Evolutionary conservation across 345 rosid species (phyloP), one percentile per base, ranked within the genome.

Genomic region (Murraya koenigii): DNA sequence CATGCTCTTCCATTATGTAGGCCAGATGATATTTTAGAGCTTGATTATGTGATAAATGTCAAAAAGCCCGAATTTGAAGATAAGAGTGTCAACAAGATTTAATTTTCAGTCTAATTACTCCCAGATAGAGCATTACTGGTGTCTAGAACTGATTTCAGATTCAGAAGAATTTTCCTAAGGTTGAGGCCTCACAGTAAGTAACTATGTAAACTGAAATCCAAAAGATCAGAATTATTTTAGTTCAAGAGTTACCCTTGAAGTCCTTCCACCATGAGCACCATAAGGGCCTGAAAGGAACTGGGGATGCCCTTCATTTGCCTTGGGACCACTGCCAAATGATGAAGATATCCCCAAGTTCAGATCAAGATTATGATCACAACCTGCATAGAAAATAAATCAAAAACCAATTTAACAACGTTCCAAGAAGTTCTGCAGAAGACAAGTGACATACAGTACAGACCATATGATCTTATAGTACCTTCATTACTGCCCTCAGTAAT

Each of bases 291-390:
- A 75, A 26, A 84, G 92, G 74, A 84, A 82, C 73, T 85, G 87
- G 47, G 74, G 78, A 49, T 38, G 68, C 76, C 76, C 82, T 71
- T 84, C 87, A 55, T 80, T 85, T 79, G 87, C 92, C 81, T 86
- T 85, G 33, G 88, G 64, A 83, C 82, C 33, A 69, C 82, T 83
- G 75, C 86, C 80, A 33, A 81, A 54, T n/a, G 97, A 82, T 77
- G 90, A 80, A 78, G 97, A 87, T 28, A 93, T 90, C 76, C 95
- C 95, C 89, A 95, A 85, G 85, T 88, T 92, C 79, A 95, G 90
- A 81, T 92, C 94, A 73, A 95, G 93, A 80, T 91, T 87, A 66
- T 77, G 85, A 62, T 72, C 74, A 11, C 79, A 44, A 54, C 75
- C 96, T 92, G 86, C 72, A 79, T 49, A 15, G 66, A 69, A 62